Percentiles rank a stretch among this genome's conserved stretches.
Evolutionary conservation across 495 filamentous ascomycete species (phyloP).

Genomic region (Penicillium maclennaniae): DNA sequence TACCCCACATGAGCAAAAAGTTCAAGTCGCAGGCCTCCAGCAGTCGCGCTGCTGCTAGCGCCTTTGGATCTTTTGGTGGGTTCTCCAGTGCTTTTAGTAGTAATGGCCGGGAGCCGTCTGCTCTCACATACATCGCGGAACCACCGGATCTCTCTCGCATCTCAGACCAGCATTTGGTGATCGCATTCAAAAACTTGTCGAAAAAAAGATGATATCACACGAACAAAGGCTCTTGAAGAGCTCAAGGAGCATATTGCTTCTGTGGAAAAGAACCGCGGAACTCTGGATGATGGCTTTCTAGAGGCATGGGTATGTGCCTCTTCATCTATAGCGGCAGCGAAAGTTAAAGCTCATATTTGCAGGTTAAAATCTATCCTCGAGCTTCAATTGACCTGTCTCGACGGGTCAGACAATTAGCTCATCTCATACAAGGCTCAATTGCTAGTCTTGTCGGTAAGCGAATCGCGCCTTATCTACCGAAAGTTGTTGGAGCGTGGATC

Average conservation of each 20-base stretch:
- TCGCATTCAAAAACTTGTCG: conserved; percentile 83
- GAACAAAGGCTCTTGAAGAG: conserved; percentile 89
- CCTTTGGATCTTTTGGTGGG: conserved; percentile 46
- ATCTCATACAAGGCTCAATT: conserved; percentile 69
- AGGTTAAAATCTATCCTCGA: conserved; percentile 84
- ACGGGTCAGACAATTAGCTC: conserved; percentile 81
- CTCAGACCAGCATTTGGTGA: conserved; percentile 73
- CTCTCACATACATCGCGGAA: conserved; percentile 78
- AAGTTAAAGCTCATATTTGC: conserved; percentile 3
- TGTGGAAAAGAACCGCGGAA: conserved; percentile 43
- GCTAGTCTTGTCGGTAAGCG: conserved; percentile 70
- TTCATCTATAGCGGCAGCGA: conserved; percentile 2
- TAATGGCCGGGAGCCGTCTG: conserved; percentile 49
- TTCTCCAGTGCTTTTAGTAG: conserved; percentile 44
- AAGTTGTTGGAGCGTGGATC: conserved; percentile 80
- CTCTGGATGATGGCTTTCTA: conserved; percentile 70
- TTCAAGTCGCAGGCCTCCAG: conserved; percentile 72
- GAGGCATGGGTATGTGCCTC: conserved; percentile 75
- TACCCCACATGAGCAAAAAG: conserved; percentile 62
- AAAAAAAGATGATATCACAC: conserved; percentile 92
- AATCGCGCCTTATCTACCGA: conserved; percentile 70
- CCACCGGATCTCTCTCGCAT: conserved; percentile 77
- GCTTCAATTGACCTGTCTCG: conserved; percentile 81
- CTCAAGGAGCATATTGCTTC: conserved; percentile 60
- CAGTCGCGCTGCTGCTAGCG: conserved; percentile 55